Base-by-base conservation (phyloP, 78 protist genomes). In the Tieghemostelium lacteum region DNA sequence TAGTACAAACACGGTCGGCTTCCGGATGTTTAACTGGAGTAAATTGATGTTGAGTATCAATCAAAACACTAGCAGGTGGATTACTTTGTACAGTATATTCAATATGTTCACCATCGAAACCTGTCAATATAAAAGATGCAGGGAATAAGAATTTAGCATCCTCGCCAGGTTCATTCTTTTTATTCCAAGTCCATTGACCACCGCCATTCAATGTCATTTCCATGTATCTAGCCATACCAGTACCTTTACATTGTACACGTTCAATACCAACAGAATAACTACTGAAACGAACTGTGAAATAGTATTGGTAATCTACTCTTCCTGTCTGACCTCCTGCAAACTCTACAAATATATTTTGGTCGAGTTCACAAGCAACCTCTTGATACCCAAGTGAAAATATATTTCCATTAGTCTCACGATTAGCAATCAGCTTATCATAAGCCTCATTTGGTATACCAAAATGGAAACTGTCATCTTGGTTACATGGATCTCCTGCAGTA, bases 341-440 rank as follows among this genome's bases (percentile, higher is more conserved):
- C 2, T 28, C 24, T 0, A 34, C 60, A 55, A 63, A 55, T 2
- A 83, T 83, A 33, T 55, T 45, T 0, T 78, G 78, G 4, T 3
- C 16, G 29, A 54, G 75, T 0, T 62, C 91, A 58, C 91, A 83
- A 1, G 75, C 42, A 7, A 83, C 91, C 29, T 34, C 40, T 69
- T 83, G 91, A 34, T 83, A 83, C 8, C 91, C 91, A 1, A 83
- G 28, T 24, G 91, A 83, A 58, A 42, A 83, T 14, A 83, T 66
- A 62, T 34, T 55, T 12, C 60, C 60, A 67, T 67, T 40, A 0
- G 33, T 29, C 6, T 63, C 31, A 2, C 65, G 37, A 55, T 69
- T 66, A n/a, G 40, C 54, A 39, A 70, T 39, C 24, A 72, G 66
- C 42, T 83, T 83, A 42, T 83, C 6, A 58, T 42, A 83, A 55